These are phyloP conservation scores for Elongisporangium prolatum DNA, from an alignment of 352 stramenopile species.

Conservation along the genomic window DNA sequence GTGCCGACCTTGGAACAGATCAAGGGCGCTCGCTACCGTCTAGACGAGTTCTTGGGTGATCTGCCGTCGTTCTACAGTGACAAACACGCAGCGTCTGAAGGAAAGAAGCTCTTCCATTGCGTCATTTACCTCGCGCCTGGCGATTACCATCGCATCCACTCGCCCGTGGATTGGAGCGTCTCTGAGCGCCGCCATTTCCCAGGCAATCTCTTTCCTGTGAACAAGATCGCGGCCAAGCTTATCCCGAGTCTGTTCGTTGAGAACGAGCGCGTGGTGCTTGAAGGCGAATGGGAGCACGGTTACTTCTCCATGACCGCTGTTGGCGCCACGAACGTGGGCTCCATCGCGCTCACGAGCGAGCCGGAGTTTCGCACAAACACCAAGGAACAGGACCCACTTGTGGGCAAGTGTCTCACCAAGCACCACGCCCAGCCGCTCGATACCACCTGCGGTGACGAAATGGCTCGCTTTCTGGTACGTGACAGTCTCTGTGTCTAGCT, in stretches of 20 bases:
- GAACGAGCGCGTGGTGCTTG: conserved; percentile 75
- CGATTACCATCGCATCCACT: conserved; percentile 88
- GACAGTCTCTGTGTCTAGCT: not conserved
- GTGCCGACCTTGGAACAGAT: conserved; percentile 74
- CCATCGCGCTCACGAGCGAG: conserved; percentile 68
- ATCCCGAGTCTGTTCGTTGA: conserved; percentile 80
- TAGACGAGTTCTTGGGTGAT: conserved; percentile 77
- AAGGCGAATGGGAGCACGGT: conserved; percentile 72
- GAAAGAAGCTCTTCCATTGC: conserved; percentile 71
- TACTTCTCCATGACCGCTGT: conserved; percentile 84
- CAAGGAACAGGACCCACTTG: conserved; percentile 40
- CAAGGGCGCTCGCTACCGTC: conserved; percentile 73
- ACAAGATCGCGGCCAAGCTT: conserved; percentile 49
- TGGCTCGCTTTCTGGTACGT: conserved; percentile 74
- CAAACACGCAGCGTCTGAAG: conserved; percentile 11
- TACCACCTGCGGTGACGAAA: conserved; percentile 53
- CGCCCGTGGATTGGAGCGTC: conserved; percentile 71
- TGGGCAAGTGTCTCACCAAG: conserved; percentile 51
- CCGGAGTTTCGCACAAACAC: conserved; percentile 65
- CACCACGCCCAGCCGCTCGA: conserved; percentile 34
- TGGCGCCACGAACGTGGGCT: conserved; percentile 86
- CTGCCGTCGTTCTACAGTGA: conserved; percentile 54
- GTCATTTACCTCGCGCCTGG: conserved; percentile 83
- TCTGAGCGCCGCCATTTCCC: conserved; percentile 76
- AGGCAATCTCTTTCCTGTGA: conserved; percentile 79